Percentiles rank a stretch among this genome's conserved stretches.
These are phyloP conservation scores for Scedosporium apiospermum DNA, from an alignment of 2,329 filamentous ascomycete genomes.

Conservation along the genomic window DNA sequence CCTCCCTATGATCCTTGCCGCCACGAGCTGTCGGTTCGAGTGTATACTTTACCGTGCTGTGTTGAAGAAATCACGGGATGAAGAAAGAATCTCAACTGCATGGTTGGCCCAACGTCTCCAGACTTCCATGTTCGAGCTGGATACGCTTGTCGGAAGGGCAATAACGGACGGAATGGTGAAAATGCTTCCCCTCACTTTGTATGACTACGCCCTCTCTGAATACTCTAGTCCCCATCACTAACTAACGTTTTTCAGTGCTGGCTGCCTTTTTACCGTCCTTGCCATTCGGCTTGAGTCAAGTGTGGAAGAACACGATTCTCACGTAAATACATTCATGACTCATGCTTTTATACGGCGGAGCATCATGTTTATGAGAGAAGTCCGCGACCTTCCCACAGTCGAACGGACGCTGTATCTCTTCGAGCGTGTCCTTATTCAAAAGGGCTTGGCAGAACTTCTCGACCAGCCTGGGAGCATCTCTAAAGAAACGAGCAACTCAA, in stretches of 20 bases:
- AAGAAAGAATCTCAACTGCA: not conserved
- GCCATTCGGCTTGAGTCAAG: not conserved
- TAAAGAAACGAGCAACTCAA: no score
- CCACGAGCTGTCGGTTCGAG: not conserved
- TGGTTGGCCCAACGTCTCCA: not conserved
- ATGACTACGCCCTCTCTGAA: not conserved
- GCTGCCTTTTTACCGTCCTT: not conserved
- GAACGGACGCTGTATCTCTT: not conserved
- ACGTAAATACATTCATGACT: not conserved
- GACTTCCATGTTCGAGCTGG: not conserved
- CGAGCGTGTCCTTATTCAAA: not conserved
- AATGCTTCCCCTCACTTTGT: not conserved
- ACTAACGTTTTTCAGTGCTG: not conserved
- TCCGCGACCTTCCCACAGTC: not conserved
- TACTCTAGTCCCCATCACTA: not conserved
- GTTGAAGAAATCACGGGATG: not conserved
- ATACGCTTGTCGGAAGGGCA: not conserved
- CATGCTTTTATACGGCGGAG: not conserved
- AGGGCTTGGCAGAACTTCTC: not conserved
- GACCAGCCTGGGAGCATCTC: not conserved
- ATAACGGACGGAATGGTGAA: not conserved
- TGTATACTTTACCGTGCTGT: not conserved
- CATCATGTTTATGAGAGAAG: not conserved
- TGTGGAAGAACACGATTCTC: not conserved
- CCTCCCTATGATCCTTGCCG: not conserved